Percentiles rank a stretch among this genome's conserved stretches.
These are phyloP conservation scores for Paramecium pentaurelia DNA, from an alignment of 73 alveolate genomes.

Conservation along the genomic window DNA sequence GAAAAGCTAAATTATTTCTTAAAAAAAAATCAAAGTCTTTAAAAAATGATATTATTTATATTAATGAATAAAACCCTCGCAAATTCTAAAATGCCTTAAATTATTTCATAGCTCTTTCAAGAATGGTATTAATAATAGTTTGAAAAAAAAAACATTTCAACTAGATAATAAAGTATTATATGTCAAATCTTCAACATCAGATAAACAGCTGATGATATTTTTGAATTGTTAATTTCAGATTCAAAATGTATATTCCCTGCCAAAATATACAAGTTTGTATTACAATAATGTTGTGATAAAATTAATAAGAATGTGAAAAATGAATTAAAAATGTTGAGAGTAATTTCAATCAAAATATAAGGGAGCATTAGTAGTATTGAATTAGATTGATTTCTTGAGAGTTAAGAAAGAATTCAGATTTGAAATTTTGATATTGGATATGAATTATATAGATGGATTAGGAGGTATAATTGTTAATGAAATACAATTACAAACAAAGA, in stretches of 20 bases:
- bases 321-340: background rate
- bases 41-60: background rate
- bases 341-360: background rate
- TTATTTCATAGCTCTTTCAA: background rate
- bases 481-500: background rate
- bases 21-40: background rate
- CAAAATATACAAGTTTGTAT: background rate
- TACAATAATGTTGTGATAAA: background rate
- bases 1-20: background rate
- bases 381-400: background rate
- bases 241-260: background rate
- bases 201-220: background rate
- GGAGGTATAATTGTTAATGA: background rate
- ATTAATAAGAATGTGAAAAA: background rate
- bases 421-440: background rate
- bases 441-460: background rate
- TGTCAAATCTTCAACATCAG: background rate
- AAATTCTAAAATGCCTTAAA: background rate
- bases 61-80: background rate
- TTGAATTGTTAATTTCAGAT: background rate
- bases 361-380: slow-evolving; percentile 3
- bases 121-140: background rate
- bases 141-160: background rate
- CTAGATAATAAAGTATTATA: background rate
- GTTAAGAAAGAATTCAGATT: background rate